A percentile compares a stretch with the other conserved stretches of the same genome.
phyloP scores from a whole-genome alignment of 2,329 filamentous ascomycete species.

The Orbilia javanica region DNA sequence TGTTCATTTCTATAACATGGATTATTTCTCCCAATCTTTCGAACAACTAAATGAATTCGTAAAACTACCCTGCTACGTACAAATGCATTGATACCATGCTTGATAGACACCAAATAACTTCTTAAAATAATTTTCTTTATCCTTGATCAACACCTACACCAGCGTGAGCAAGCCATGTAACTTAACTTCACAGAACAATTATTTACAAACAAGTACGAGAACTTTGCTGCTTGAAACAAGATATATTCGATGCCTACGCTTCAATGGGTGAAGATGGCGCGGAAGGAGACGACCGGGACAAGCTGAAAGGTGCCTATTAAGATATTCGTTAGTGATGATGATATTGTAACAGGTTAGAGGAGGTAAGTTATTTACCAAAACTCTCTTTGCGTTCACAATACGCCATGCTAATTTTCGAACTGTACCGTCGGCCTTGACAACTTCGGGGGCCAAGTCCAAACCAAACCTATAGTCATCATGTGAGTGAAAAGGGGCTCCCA shows the following conservation, averaged over 20 bases:
- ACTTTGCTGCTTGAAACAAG: neutral
- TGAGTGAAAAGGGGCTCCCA: neutral
- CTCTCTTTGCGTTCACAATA: constrained; percentile 94
- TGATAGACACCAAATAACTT: neutral
- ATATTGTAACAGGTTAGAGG: too few species aligned
- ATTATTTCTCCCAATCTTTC: neutral
- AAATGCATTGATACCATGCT: neutral
- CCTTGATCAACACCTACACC: neutral
- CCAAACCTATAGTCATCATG: constrained; percentile 74
- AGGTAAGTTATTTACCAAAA: constrained; percentile 86
- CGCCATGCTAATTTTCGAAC: constrained; percentile 92
- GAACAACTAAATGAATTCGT: neutral
- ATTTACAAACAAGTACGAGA: constrained; percentile 20
- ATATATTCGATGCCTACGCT: constrained; percentile 12
- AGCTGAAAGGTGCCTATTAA: constrained; percentile 44
- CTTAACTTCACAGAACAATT: neutral
- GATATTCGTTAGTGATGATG: neutral
- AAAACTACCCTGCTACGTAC: neutral
- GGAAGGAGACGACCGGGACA: constrained; percentile 44
- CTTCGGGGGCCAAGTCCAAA: constrained; percentile 91
- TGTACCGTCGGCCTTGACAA: constrained; percentile 91
- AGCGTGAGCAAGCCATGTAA: constrained; percentile 3
- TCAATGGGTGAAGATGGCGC: constrained; percentile 50
- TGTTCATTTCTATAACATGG: constrained; percentile 8
- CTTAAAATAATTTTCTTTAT: neutral